These are phyloP conservation scores for Vitis cinerea DNA, from an alignment of 164 flowering plant genomes.

Conservation along the genomic window DNA sequence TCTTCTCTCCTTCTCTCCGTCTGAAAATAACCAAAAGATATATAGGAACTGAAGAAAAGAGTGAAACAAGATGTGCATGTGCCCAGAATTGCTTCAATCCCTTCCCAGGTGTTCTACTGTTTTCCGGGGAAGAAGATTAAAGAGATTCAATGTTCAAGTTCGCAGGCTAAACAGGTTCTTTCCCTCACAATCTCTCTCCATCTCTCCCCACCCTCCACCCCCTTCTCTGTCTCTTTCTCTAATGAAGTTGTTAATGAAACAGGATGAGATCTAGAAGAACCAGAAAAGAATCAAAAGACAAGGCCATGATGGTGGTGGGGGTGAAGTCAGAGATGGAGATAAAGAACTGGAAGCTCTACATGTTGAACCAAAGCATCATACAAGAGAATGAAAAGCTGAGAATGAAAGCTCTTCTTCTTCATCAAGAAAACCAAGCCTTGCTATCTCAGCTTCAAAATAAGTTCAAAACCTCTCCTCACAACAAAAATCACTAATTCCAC, in stretches of 20 bases:
- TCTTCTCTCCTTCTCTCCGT: not conserved
- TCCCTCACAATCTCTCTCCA: not conserved
- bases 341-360: constrained; percentile 54
- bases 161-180: constrained; percentile 30
- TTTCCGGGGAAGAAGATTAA: constrained; percentile 10
- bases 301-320: constrained; percentile 1
- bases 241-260: constrained; percentile 2
- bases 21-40: no score
- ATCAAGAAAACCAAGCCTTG: constrained; percentile 48
- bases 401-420: constrained; percentile 46
- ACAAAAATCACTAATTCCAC: not conserved
- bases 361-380: constrained; percentile 56
- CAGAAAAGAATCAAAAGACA: constrained; percentile 2
- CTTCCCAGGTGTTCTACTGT: constrained; percentile 6
- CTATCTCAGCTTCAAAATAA: constrained; percentile 35
- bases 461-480: constrained; percentile 4
- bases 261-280: constrained; percentile 23
- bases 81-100: constrained; percentile 15
- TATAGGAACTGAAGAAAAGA: no score
- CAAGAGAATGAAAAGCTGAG: constrained; percentile 53
- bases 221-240: constrained; percentile 4
- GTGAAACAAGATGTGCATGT: constrained; percentile 20
- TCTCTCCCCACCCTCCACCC: not conserved
- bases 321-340: constrained; percentile 33
- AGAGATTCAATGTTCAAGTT: constrained; percentile 22